Base-by-base conservation (phyloP, 176 grass and related monocot species). In the Neostapfia colusana region DNA sequence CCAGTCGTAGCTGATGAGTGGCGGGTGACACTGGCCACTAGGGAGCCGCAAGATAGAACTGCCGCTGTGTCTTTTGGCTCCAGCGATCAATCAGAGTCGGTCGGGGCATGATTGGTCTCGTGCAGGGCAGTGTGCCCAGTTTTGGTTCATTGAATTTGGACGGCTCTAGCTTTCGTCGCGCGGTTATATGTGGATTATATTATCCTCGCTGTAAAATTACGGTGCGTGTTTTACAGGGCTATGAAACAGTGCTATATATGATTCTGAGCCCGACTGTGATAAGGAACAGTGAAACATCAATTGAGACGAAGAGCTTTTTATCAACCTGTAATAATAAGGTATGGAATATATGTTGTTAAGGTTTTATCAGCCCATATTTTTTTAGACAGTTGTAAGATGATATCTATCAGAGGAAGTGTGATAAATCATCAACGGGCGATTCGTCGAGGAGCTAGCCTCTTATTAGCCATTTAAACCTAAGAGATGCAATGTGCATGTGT, bases 71-170 rank as follows among this genome's bases (percentile, higher is more conserved):
- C 39, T 1, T 77, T 42, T 78, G 67, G 41, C 54, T 79, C 72
- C 74, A 68, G 62, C 75, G n/a, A 88, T 74, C 74, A 36, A 79
- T 73, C 80, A 46, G 31, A 31, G 43, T 66, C 37, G 64, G 64
- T 16, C 7, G 18, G 73, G 4, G 51, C 8, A 63, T 74, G 61
- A 74, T 36, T 79, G 74, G 51, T 73, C 62, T 51, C 69, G 34
- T 77, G 42, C 65, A 24, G 31, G 1, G 31, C 3, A 31, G 56
- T 1, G 14, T 79, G 25, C 23, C 23, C 8, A 10, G 11, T 60
- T 46, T 54, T 12, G 46, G 80, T 83, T 79, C 85, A 88, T 74
- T 88, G 85, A 79, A 88, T 38, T 42, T 83, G 18, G 85, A 74
- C 80, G 41, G 39, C 28, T 75, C n/a, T 37, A 34, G 66, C 71